Percentiles rank a stretch among this genome's conserved stretches.
Conservation (phyloP, 306 rosid species). For the Carpinus fangiana region DNA sequence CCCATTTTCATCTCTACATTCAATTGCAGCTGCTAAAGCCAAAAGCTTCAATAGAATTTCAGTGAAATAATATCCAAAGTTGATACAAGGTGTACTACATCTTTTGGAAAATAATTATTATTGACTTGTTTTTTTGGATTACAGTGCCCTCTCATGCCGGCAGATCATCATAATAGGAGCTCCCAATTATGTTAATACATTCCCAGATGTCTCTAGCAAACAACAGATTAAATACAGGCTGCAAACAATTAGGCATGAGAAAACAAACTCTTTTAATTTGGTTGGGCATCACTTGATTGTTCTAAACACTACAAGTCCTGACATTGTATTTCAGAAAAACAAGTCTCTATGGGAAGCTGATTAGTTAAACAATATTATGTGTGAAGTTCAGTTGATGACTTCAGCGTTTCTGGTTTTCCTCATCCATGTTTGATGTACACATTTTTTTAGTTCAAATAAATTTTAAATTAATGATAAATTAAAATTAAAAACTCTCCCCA, state of each 20-base stretch:
- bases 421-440: neutral
- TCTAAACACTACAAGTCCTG: neutral
- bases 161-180: constrained; percentile 19
- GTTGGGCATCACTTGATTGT: neutral
- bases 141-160: constrained; percentile 11
- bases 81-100: constrained; percentile 8
- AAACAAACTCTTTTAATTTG: neutral
- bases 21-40: constrained; percentile 16
- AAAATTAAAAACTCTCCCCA: neutral
- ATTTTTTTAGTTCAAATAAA: neutral
- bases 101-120: neutral
- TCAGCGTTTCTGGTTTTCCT: neutral
- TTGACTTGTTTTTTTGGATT: constrained; percentile 24
- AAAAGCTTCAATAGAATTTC: constrained; percentile 19
- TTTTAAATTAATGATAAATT: neutral
- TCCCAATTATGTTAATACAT: neutral
- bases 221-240: neutral
- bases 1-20: neutral
- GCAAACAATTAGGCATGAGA: neutral
- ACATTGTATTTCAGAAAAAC: neutral
- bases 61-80: constrained; percentile 14
- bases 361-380: neutral
- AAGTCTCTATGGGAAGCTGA: neutral
- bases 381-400: neutral
- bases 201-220: neutral